phyloP scores from a whole-genome alignment of 352 stramenopile genomes.

The Thalassiosira delicatula region DNA sequence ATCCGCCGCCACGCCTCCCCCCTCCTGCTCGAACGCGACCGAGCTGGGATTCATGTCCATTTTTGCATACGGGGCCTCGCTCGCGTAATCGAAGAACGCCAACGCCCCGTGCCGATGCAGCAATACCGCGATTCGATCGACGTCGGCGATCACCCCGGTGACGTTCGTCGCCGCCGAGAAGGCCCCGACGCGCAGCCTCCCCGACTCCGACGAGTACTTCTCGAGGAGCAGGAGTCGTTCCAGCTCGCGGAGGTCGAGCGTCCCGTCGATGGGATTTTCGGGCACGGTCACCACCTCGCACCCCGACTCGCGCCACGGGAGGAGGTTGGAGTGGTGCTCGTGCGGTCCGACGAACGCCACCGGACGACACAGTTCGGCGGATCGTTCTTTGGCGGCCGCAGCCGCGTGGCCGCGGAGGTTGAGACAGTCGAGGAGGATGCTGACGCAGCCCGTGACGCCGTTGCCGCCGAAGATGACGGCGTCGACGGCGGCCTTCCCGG shows the following conservation, averaged over 20 bases:
- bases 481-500: constrained; percentile 89
- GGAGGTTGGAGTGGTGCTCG: constrained; percentile 97
- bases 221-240: constrained; percentile 63
- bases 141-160: constrained; percentile 91
- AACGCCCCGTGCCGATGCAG: constrained; percentile 92
- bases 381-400: not conserved
- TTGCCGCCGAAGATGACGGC: constrained; percentile 93
- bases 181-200: constrained; percentile 84
- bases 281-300: constrained; percentile 77
- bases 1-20: constrained; percentile 37
- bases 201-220: constrained; percentile 33
- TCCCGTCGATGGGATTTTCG: constrained; percentile 31
- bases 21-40: not conserved
- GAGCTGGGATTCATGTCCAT: constrained; percentile 95
- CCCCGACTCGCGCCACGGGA: constrained; percentile 94
- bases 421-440: constrained; percentile 78
- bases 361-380: constrained; percentile 8
- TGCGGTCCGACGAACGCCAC: constrained; percentile 93
- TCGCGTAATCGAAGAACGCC: constrained; percentile 95
- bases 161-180: constrained; percentile 95
- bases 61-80: constrained; percentile 90
- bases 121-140: constrained; percentile 88
- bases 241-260: constrained; percentile 70
- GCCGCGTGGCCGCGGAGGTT: constrained; percentile 19
- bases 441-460: constrained; percentile 74